Conservation (phyloP, 352 stramenopile species). For the Pythium graminicola region DNA sequence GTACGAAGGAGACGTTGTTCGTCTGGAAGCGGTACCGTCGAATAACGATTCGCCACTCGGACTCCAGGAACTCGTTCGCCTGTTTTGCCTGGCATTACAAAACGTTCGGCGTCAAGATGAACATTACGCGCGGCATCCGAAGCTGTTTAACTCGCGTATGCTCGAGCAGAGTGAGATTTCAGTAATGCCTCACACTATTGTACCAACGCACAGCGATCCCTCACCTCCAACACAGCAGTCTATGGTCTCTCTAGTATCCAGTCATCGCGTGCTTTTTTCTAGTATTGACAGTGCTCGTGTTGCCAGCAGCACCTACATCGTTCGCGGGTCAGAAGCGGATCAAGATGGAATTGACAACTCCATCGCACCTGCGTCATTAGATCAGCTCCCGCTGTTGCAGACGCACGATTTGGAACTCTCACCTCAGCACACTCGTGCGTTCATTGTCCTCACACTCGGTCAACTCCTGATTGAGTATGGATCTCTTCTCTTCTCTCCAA, state of each 20-base stretch:
- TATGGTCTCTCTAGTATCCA: background rate
- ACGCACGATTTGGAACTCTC: conserved; percentile 39
- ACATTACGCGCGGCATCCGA: conserved; percentile 52
- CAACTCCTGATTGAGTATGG: conserved; percentile 49
- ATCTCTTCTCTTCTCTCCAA: conserved; percentile 52
- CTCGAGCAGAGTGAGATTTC: conserved; percentile 61
- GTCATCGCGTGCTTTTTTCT: background rate
- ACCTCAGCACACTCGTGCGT: conserved; percentile 30
- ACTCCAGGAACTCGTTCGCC: conserved; percentile 13
- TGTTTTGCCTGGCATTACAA: conserved; percentile 31
- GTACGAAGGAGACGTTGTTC: background rate
- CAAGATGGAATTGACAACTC: conserved; percentile 6
- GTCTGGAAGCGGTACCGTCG: background rate
- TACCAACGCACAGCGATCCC: background rate
- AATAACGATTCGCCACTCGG: background rate
- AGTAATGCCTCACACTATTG: conserved; percentile 23
- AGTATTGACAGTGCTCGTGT: conserved; percentile 8
- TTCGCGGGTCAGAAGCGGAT: background rate
- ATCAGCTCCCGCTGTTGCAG: conserved; percentile 31
- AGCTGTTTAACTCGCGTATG: conserved; percentile 60
- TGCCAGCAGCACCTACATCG: background rate
- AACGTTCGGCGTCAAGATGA: conserved; percentile 52
- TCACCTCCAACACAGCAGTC: background rate
- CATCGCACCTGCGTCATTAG: conserved; percentile 13
- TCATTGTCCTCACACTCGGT: conserved; percentile 34